Percentiles rank a stretch among this genome's conserved stretches.
Evolutionary conservation across 768 basidiomycete genomes (phyloP).

Genomic region (Thelephora ganbajun): DNA sequence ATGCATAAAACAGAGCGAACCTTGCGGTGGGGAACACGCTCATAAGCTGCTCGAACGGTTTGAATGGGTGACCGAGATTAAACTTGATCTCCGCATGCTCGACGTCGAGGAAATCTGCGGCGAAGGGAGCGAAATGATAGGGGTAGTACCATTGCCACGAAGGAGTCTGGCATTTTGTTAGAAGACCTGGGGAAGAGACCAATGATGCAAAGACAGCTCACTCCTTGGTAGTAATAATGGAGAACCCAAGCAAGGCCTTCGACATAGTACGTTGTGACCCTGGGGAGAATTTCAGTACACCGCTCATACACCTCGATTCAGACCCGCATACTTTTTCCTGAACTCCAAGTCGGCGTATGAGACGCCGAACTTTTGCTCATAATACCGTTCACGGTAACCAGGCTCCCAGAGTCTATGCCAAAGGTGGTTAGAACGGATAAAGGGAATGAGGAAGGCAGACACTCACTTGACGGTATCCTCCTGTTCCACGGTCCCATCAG

Average conservation of each 20-base stretch:
- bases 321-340: slow-evolving; percentile 29
- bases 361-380: slow-evolving; percentile 82
- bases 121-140: slow-evolving; percentile 96
- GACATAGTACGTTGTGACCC: slow-evolving; percentile 72
- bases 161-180: slow-evolving; percentile 38
- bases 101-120: slow-evolving; percentile 80
- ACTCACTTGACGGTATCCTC: slow-evolving; percentile 84
- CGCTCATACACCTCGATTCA: neutral
- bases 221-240: slow-evolving; percentile 97
- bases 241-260: slow-evolving; percentile 95
- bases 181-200: neutral
- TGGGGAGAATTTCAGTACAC: slow-evolving; percentile 16
- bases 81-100: slow-evolving; percentile 71
- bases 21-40: slow-evolving; percentile 93
- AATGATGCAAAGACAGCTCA: slow-evolving; percentile 23
- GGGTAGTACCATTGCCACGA: slow-evolving; percentile 99
- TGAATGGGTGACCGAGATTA: slow-evolving; percentile 75
- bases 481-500: slow-evolving; percentile 91
- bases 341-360: slow-evolving; percentile 58
- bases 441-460: neutral
- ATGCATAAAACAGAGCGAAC: slow-evolving; percentile 24
- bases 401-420: slow-evolving; percentile 77
- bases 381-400: slow-evolving; percentile 92
- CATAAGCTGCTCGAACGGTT: slow-evolving; percentile 96
- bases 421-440: slow-evolving; percentile 1